Conservation (phyloP, 1,139 yeast genomes). For the Yamadazyma dendronema region DNA sequence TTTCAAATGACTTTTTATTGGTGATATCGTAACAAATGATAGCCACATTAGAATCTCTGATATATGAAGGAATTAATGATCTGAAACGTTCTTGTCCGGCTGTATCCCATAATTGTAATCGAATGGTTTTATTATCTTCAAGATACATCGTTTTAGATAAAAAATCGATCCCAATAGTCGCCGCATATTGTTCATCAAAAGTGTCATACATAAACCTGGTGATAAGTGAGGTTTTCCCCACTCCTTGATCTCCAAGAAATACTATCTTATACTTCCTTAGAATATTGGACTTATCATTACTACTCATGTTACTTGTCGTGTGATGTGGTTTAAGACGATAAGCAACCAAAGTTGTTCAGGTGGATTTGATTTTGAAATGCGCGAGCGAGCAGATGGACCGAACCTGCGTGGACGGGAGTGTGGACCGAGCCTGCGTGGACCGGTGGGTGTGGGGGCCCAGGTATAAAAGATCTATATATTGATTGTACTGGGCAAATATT, state of each 20-base stretch:
- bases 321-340: neutral
- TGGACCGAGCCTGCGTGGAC: too few species aligned
- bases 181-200: constrained; percentile 93
- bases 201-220: constrained; percentile 98
- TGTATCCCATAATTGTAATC: constrained; percentile 57
- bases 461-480: too few species aligned
- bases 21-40: constrained; percentile 94
- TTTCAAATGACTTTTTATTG: constrained; percentile 74
- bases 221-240: constrained; percentile 92
- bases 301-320: constrained; percentile 7
- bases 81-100: constrained; percentile 66
- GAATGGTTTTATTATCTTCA: constrained; percentile 53
- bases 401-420: too few species aligned
- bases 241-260: constrained; percentile 95
- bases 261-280: constrained; percentile 84
- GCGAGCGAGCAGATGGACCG: neutral
- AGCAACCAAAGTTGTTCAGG: neutral
- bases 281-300: constrained; percentile 12
- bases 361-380: neutral
- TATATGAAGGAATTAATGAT: constrained; percentile 75
- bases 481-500: too few species aligned
- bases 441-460: too few species aligned
- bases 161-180: constrained; percentile 96
- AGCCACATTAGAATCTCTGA: constrained; percentile 95
- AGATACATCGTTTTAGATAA: constrained; percentile 72